Evolutionary conservation across 257 asterid genomes (phyloP), one percentile per base, ranked within the genome.

Genomic region (Solanum virginianum): DNA sequence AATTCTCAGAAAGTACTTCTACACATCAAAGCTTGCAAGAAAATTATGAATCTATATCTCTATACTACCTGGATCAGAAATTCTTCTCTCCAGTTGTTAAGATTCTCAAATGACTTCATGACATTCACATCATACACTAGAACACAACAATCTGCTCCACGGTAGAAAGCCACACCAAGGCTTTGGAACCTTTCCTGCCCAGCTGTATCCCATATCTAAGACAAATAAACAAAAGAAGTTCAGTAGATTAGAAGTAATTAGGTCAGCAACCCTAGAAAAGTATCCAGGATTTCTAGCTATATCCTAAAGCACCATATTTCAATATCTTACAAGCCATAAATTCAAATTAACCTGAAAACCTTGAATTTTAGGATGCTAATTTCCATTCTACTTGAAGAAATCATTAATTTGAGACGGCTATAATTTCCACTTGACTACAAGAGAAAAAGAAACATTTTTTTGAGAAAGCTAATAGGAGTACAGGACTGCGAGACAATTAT

Each of bases 161-260:
- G 90, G 69, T 92, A 92, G 85, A 92, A 92, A 70, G 95, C 94
- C 87, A 92, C 95, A n/a, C 95, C 95, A 81, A 92, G 95, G 89
- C 95, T 92, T 86, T 92, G 96, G 87, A 92, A 92, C 83, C 94
- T 90, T 88, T 92, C 96, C 72, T 92, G 96, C 24, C 96, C 96
- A 82, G 96, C 96, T 83, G 96, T 92, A 68, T 92, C 96, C 96
- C 93, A 92, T 88, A 92, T 92, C 94, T 91, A 89, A 75, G 65
- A 79, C 53, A 41, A 56, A 79, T 45, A 41, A 56, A 82, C 14
- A 36, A 18, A 85, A 63, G n/a, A 80, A 41, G 22, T 22, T 80
- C 45, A 12, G 24, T 80, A 45, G 88, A 62, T 82, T 69, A 83
- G 26, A 82, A 66, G 49, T 17, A 79, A 51, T 24, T 53, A 54